phyloP scores from a whole-genome alignment of 192 early-diverging fungal species.

The Geranomyces variabilis region DNA sequence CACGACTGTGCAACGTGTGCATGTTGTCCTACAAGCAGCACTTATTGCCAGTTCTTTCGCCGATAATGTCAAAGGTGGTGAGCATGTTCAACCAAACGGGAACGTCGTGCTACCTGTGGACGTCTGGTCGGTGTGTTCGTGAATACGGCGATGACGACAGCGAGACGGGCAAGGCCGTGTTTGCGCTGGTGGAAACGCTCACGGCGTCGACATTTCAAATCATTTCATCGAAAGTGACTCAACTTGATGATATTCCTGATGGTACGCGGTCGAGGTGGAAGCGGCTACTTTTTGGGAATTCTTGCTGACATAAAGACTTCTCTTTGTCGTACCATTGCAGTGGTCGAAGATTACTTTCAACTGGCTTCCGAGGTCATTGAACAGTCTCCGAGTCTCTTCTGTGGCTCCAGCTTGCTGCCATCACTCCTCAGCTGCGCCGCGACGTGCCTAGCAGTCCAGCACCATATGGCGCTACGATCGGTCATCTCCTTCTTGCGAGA shows the following conservation, averaged over 20 bases:
- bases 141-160: conserved; percentile 63
- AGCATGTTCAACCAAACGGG: conserved; percentile 70
- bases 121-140: conserved; percentile 65
- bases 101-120: conserved; percentile 80
- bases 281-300: conserved; percentile 9
- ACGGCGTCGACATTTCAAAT: conserved; percentile 68
- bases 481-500: conserved; percentile 28
- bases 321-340: too few species aligned
- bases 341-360: conserved; percentile 78
- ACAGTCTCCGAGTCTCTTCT: conserved; percentile 53
- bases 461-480: conserved; percentile 35
- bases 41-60: conserved; percentile 59
- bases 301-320: not conserved
- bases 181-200: conserved; percentile 65
- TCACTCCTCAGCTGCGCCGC: conserved; percentile 67
- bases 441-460: conserved; percentile 51
- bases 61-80: conserved; percentile 65
- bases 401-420: conserved; percentile 58
- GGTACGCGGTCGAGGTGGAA: conserved; percentile 50
- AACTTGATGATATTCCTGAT: conserved; percentile 65
- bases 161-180: conserved; percentile 51
- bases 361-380: conserved; percentile 57
- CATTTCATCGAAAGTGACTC: conserved; percentile 46
- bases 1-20: conserved; percentile 60
- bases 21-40: conserved; percentile 60